A percentile compares a stretch with the other conserved stretches of the same genome.
Conservation (phyloP, 352 stramenopile species). For the Phytophthora meadii region DNA sequence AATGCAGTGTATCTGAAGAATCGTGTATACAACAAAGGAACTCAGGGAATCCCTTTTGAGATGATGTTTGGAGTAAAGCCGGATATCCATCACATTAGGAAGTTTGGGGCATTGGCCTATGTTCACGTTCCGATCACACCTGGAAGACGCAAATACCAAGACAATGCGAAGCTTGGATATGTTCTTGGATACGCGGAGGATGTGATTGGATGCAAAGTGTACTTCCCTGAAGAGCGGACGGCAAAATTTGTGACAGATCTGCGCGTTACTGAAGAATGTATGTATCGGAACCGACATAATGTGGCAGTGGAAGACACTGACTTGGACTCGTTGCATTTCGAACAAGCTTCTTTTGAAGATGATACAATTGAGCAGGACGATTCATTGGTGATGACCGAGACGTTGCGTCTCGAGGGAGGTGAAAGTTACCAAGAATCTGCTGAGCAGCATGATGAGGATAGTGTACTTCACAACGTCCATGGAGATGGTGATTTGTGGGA, state of each 20-base stretch:
- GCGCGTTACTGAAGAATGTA: slow-evolving; percentile 1
- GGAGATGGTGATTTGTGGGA: no score
- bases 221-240: slow-evolving; percentile 4
- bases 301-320: neutral
- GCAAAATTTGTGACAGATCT: slow-evolving; percentile 15
- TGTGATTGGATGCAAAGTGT: slow-evolving; percentile 11
- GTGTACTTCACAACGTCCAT: no score
- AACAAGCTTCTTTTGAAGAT: neutral
- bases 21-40: slow-evolving; percentile 10
- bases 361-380: neutral
- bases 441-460: no score
- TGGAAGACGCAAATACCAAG: slow-evolving; percentile 6
- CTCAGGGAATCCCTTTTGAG: slow-evolving; percentile 2
- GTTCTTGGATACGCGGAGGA: slow-evolving; percentile 9
- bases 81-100: slow-evolving; percentile 14
- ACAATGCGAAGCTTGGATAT: slow-evolving; percentile 9
- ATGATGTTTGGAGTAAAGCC: slow-evolving; percentile 18
- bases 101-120: slow-evolving; percentile 12
- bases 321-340: neutral
- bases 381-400: neutral
- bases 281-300: neutral
- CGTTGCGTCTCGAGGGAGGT: neutral
- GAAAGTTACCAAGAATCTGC: no score
- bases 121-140: neutral
- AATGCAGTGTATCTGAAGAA: slow-evolving; percentile 23